Base-by-base conservation (phyloP, 2,329 filamentous ascomycete genomes). In the Diaporthe aspalathi region DNA sequence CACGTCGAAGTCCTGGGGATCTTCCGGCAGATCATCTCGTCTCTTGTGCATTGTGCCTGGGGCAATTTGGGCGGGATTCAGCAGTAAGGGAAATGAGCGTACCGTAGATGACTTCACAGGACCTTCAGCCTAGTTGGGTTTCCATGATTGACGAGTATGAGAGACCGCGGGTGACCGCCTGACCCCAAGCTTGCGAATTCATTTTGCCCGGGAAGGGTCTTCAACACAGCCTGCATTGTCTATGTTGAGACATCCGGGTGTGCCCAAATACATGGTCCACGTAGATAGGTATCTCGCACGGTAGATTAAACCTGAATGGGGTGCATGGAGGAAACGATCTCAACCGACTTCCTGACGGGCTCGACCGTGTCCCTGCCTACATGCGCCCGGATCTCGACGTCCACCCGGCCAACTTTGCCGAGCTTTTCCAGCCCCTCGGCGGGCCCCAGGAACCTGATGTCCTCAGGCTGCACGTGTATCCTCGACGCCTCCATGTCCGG, bases 321-420 rank as follows among this genome's bases (percentile, higher is more conserved):
- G 35, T 38, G 35, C 35, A 5, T 11, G 35, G 12, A 5, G 2
- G 82, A 73, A 8, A 82, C 76, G 22, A 84, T 78, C 69, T 81
- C 75, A 17, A 84, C 74, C 17, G 73, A 68, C 71, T 79, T 79
- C 45, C 75, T 73, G 32, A 84, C 76, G 20, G 80, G 77, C 70
- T 78, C 74, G 20, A 80, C 22, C n/a, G 72, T 74, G 22, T 73
- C 74, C 38, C 70, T 68, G 22, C 75, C 77, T 5, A 77, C 79
- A 40, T 73, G 65, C 17, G 79, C 70, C 17, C 74, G 67, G 69
- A 85, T 81, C 43, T 80, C 76, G 1, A 84, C 76, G 71, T 83
- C 78, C 75, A 80, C 85, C 38, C 76, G 77, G 40, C 84, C 84
- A 22, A 85, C 77, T 27, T 76, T 74, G 77, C 84, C 84, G 75